phyloP scores from a whole-genome alignment of 164 flowering plant species.

The Houttuynia cordata region DNA sequence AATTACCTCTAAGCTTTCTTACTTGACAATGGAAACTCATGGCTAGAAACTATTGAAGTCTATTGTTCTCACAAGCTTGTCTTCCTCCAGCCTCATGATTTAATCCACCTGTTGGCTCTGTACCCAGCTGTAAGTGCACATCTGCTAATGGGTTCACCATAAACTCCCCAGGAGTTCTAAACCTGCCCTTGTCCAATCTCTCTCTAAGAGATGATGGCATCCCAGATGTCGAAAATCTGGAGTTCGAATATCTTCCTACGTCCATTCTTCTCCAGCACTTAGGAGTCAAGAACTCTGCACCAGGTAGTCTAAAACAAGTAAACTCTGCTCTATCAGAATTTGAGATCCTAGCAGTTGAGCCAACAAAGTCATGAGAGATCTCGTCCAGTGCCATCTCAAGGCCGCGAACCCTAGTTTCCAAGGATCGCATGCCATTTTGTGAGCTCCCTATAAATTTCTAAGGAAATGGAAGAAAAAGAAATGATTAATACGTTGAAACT shows the following conservation, averaged over 20 bases:
- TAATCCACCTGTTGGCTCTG: neutral
- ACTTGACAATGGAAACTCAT: too few relatives aligned
- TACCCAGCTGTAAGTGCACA: constrained; percentile 21
- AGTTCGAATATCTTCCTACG: constrained; percentile 23
- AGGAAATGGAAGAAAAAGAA: constrained; percentile 1
- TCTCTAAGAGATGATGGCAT: constrained; percentile 22
- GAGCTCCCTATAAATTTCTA: constrained; percentile 84
- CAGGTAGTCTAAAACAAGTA: constrained; percentile 65
- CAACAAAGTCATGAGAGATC: constrained; percentile 72
- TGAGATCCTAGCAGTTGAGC: constrained; percentile 52
- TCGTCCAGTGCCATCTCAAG: constrained; percentile 76
- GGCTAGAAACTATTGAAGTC: too few relatives aligned
- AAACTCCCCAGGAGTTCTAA: constrained; percentile 38
- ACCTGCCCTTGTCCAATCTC: constrained; percentile 31
- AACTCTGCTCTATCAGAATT: constrained; percentile 21
- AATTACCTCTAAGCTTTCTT: too few relatives aligned
- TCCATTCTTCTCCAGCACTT: constrained; percentile 71
- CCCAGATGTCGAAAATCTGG: constrained; percentile 31
- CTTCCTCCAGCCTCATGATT: too few relatives aligned
- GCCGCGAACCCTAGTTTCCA: constrained; percentile 91
- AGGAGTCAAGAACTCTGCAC: constrained; percentile 77
- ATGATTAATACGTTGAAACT: neutral
- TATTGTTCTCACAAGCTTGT: too few relatives aligned
- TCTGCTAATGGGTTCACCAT: constrained; percentile 80
- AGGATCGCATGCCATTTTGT: constrained; percentile 62